A percentile compares a stretch with the other conserved stretches of the same genome.
Evolutionary conservation across 176 grass and related monocot genomes (phyloP).

Genomic region (Zoysia japonica): DNA sequence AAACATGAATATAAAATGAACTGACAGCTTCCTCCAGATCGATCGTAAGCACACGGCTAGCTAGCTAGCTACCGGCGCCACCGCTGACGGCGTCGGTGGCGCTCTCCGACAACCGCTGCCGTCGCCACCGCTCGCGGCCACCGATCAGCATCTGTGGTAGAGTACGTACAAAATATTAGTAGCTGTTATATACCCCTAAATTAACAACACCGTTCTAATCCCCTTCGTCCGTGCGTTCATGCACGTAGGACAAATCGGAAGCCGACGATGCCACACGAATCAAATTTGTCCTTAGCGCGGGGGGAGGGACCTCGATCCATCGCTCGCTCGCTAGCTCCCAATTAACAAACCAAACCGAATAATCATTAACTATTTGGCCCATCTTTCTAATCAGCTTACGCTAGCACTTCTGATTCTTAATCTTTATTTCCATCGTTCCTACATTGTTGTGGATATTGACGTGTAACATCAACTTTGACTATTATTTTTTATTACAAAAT

Average conservation of each 20-base stretch:
- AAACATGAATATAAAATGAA: not conserved
- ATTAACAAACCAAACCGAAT: not conserved
- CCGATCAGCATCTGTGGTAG: not conserved
- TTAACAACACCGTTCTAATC: not conserved
- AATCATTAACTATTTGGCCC: not conserved
- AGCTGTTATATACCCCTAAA: not conserved
- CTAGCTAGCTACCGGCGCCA: not conserved
- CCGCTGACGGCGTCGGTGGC: not conserved
- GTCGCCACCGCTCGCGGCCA: not conserved
- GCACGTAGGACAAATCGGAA: not conserved
- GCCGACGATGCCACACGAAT: slow-evolving; percentile 26
- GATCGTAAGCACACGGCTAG: too few relatives aligned
- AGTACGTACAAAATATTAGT: not conserved
- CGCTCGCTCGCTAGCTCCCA: too few relatives aligned
- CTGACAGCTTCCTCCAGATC: too few relatives aligned
- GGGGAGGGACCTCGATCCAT: not conserved
- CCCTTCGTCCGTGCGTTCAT: not conserved
- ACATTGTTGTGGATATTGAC: too few relatives aligned
- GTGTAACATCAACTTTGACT: too few relatives aligned
- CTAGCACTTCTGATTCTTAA: not conserved
- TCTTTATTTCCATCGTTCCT: too few relatives aligned
- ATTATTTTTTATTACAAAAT: too few relatives aligned
- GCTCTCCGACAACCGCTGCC: not conserved
- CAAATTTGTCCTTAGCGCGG: slow-evolving; percentile 34
- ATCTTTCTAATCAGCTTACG: slow-evolving; percentile 4